Percentiles rank a stretch among this genome's conserved stretches.
phyloP scores from a whole-genome alignment of 331 rosid genomes.

The Prunus yedoensis region DNA sequence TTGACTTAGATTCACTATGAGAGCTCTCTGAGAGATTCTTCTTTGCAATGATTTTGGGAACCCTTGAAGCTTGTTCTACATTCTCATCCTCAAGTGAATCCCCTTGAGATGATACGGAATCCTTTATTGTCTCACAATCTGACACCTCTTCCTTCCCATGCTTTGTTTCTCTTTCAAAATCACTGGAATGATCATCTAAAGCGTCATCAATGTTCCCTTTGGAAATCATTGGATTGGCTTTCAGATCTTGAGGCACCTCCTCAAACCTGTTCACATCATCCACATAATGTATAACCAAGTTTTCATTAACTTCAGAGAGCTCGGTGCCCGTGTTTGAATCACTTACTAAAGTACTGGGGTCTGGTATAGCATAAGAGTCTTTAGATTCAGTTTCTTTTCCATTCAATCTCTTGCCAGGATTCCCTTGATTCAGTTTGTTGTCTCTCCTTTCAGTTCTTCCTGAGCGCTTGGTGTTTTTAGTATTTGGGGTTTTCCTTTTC shows the following conservation, averaged over 20 bases:
- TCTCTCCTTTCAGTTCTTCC: conserved; percentile 59
- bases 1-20: conserved; percentile 37
- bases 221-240: conserved; percentile 40
- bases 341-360: conserved; percentile 36
- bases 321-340: conserved; percentile 51
- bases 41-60: conserved; percentile 36
- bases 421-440: conserved; percentile 48
- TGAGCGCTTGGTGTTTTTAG: conserved; percentile 53
- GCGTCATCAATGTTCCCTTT: conserved; percentile 47
- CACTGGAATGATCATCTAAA: conserved; percentile 49
- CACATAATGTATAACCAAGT: conserved; percentile 51
- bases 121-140: conserved; percentile 64
- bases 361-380: conserved; percentile 36
- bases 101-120: conserved; percentile 70
- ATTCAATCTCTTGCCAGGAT: conserved; percentile 45
- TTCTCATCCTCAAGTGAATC: conserved; percentile 66
- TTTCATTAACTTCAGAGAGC: conserved; percentile 57
- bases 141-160: conserved; percentile 67
- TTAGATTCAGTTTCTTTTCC: conserved; percentile 54
- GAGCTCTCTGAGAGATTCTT: conserved; percentile 40
- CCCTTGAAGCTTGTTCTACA: conserved; percentile 50
- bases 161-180: conserved; percentile 56
- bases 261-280: conserved; percentile 71
- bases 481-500: conserved; percentile 55
- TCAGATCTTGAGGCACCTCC: conserved; percentile 42